Conservation (phyloP, 2,329 filamentous ascomycete genomes). For the Fusarium secorum region DNA sequence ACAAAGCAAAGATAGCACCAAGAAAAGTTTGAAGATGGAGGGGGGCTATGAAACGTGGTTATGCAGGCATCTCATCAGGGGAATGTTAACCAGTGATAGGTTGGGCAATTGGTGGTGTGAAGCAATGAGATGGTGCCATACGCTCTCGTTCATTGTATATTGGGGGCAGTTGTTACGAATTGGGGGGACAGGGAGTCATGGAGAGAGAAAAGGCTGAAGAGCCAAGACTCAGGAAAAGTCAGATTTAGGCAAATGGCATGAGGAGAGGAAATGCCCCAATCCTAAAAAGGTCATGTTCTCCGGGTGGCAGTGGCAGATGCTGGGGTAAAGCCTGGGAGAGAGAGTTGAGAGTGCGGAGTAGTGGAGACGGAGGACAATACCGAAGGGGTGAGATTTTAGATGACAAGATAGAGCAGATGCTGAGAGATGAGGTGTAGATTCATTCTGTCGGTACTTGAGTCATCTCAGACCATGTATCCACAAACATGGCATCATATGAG, state of each 20-base stretch:
- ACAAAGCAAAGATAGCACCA: background rate
- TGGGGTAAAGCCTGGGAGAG: constrained; percentile 4
- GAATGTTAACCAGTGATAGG: constrained; percentile 20
- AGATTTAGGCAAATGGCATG: background rate
- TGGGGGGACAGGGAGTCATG: background rate
- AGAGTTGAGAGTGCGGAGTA: constrained; percentile 35
- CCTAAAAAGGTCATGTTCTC: constrained; percentile 3
- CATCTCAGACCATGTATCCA: constrained; percentile 24
- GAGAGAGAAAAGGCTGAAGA: background rate
- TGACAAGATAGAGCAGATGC: background rate
- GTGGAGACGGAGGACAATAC: constrained; percentile 23
- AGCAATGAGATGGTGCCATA: constrained; percentile 16
- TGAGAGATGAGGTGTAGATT: constrained; percentile 12
- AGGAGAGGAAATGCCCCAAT: background rate
- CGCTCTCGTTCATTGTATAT: background rate
- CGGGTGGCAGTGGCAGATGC: background rate
- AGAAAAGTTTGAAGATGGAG: constrained; percentile 8
- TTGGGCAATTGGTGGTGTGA: background rate
- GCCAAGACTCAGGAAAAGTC: constrained; percentile 14
- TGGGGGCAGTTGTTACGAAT: background rate
- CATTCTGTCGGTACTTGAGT: constrained; percentile 25
- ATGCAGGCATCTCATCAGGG: constrained; percentile 22
- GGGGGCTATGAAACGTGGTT: constrained; percentile 34
- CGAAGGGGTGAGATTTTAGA: constrained; percentile 22
- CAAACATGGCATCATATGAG: constrained; percentile 15